Evolutionary conservation across 768 basidiomycete species (phyloP), one percentile per base, ranked within the genome.

Genomic region (Rhizopogon roseolus): DNA sequence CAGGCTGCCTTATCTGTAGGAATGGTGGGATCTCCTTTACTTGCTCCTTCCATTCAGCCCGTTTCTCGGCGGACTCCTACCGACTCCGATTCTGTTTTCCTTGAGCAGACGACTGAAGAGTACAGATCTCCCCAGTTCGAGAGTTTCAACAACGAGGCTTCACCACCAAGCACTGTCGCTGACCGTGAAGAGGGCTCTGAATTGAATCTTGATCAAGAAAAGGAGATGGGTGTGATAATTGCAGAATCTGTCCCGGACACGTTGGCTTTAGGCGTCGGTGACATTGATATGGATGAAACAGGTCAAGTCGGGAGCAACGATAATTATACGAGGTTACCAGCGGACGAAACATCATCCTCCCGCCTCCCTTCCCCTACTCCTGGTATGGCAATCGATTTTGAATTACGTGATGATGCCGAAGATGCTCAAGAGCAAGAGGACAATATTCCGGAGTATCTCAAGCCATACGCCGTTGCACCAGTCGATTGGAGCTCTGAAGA

Each of bases 401-500:
- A 48, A 22, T 48, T 48, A 25, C 22, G 10, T 25, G 14, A 37
- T 14, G 64, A 70, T 14, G 78, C 79, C 50, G 75, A 79, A 11
- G 71, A 73, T 36, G 59, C 67, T 36, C 65, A 68, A 6, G 64
- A 69, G 4, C 69, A 69, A 25, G 73, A 68, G 19, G 66, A 59
- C n/a, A 71, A 66, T 1, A 73, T 74, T 13, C 80, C 80, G 3
- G 76, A 74, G 14, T 84, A 90, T 58, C 74, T 91, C 28, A 79
- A 77, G 49, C 79, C 82, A 0, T 92, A 81, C 54, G 86, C 88
- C 11, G 86, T 88, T 16, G 81, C 86, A 6, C 84, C 82, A 0
- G 78, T 90, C 5, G 76, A 84, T 22, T 89, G 88, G 87, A 77
- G 84, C 52, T 65, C 78, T 1, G 75, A 80, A 38, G 68, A 70